These are phyloP conservation scores for Dendrobium chrysotoxum DNA, from an alignment of 106 monocot species.

Conservation along the genomic window DNA sequence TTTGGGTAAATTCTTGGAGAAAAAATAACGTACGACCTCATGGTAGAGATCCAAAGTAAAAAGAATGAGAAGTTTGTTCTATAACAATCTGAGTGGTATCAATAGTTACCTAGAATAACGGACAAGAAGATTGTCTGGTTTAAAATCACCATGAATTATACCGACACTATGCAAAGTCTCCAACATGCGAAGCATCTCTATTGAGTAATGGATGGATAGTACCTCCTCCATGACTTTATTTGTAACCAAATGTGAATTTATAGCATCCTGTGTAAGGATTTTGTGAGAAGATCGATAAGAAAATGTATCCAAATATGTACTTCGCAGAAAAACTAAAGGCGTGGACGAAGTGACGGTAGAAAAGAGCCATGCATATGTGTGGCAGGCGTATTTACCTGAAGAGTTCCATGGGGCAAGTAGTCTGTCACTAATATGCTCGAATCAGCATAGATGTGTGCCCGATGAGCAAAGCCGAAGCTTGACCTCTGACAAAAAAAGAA, in stretches of 20 bases:
- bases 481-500: constrained; percentile 55
- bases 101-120: constrained; percentile 74
- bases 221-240: constrained; percentile 77
- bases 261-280: constrained; percentile 63
- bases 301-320: background rate
- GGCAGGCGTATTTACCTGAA: constrained; percentile 51
- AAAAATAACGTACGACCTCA: background rate
- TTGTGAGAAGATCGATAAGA: background rate
- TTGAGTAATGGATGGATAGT: constrained; percentile 84
- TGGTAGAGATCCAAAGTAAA: background rate
- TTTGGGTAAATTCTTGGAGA: background rate
- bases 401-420: constrained; percentile 75
- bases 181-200: constrained; percentile 83
- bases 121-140: constrained; percentile 88
- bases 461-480: constrained; percentile 77
- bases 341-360: background rate
- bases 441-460: constrained; percentile 67
- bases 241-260: constrained; percentile 72
- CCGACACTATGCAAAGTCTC: constrained; percentile 73
- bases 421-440: constrained; percentile 76
- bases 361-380: background rate
- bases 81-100: background rate
- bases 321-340: background rate
- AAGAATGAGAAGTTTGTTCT: background rate
- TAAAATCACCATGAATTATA: constrained; percentile 95